These are phyloP conservation scores for Stipa capillata DNA, from an alignment of 176 grass and related monocot species.

Conservation along the genomic window DNA sequence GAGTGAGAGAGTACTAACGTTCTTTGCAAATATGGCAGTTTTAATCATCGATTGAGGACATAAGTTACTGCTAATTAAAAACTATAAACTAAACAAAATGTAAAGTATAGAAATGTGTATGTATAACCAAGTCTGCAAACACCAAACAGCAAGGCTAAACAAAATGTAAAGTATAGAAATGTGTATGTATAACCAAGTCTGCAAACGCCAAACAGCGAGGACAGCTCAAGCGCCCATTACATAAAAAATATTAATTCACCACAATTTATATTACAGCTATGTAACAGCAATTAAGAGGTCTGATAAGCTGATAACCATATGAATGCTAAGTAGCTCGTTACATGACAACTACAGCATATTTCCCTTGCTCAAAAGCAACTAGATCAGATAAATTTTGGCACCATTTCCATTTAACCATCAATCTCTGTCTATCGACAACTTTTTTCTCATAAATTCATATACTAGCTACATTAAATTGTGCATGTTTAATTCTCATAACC, in stretches of 20 bases:
- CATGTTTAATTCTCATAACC: not conserved
- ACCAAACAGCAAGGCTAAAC: not conserved
- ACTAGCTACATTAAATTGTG: not conserved
- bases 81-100: not conserved
- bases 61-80: not conserved
- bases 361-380: not conserved
- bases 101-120: not conserved
- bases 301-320: not conserved
- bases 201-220: not conserved
- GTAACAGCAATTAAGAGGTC: not conserved
- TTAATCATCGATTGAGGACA: not conserved
- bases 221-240: not conserved
- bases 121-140: not conserved
- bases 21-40: not conserved
- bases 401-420: not conserved
- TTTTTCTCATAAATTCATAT: not conserved
- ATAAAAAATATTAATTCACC: not conserved
- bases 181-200: not conserved
- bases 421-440: not conserved
- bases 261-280: not conserved
- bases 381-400: not conserved
- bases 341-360: not conserved
- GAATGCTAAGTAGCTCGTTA: not conserved
- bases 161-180: not conserved
- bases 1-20: not conserved